Evolutionary conservation across 2,329 filamentous ascomycete species (phyloP), one percentile per base, ranked within the genome.

Genomic region (Verticillium longisporum): DNA sequence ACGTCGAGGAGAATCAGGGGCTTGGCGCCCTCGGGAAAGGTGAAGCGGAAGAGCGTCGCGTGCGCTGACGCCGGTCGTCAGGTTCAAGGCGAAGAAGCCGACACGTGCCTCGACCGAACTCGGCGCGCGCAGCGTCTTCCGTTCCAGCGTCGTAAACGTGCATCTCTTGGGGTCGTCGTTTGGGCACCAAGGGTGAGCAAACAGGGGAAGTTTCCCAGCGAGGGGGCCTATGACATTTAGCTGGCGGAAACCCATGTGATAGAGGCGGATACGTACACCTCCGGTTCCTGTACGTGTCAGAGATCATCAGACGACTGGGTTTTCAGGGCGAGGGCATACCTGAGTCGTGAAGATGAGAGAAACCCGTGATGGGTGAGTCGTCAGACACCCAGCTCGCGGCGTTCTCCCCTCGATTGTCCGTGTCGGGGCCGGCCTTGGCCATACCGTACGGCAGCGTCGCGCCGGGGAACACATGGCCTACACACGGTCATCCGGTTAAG

Each of bases 1-100:
- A 88, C 71, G 65, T 89, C 86, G 1, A 87, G 69, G 60, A 88
- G 71, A 18, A 89, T 74, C 11, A 88, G 66, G 7, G 86, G 86
- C 61, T 78, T 63, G 78, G 50, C 80, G 31, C 66, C 68, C 15
- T 64, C 66, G 6, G 73, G 73, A 2, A 88, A 88, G 1, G 77
- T 78, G 69, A 88, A 88, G 13, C 80, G 78, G 66, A 87, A 88
- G 4, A 89, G 74, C 2, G 84, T 82, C 4, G 85, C 80, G 63
- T 82, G 85, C 62, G 84, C 78, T 0, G 84, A 80, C 1, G 81
- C 79, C 79, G 53, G 82, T 86, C 57, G 79, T 75, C 18, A 88
- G 75, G 56, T 78, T 77, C 15, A 89, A 72, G 5, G 78, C 73
- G 67, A 89, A 88, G 68, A 86, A 86, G 2, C 86, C 86, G 4